Evolutionary conservation across 805 yeast species (phyloP), one percentile per base, ranked within the genome.

Genomic region (Kodamaea sagamina): DNA sequence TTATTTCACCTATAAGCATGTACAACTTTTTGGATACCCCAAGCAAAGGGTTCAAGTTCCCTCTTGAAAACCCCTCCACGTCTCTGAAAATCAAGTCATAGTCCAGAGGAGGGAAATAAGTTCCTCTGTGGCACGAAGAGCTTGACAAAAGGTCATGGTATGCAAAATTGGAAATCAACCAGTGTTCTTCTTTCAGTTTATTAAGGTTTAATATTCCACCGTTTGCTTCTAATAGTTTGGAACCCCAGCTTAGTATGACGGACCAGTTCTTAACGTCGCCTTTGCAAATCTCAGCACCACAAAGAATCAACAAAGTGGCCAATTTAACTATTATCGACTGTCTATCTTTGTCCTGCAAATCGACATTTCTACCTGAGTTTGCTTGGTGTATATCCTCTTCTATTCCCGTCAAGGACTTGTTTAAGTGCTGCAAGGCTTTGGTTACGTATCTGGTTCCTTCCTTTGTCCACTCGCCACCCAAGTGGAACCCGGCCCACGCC

Each of bases 201-300:
- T 74, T 75, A 60, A 68, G 68, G 41, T 66, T 66, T 16, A 81
- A 72, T 18, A 84, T 61, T 0, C 92, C 92, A 10, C 90, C 92
- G 47, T 80, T 74, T 41, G 69, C 59, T 43, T 71, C 67, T 28
- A 87, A 75, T 19, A 86, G 64, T 44, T 76, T 75, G 35, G 87
- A 82, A 1, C 89, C 89, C 73, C 80, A 74, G 32, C 74, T 72
- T 44, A 87, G 66, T 53, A 82, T 78, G 19, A 77, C 70, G 2
- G 84, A 76, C 95, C 95, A 87, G 55, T 81, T 78, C 27, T 73
- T 73, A 26, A 85, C 88, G 59, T 87, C 95, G 6, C 95, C 95
- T 49, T 81, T 76, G 62, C 92, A 86, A 41, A 87, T 84, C 55
- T 86, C 89, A 0, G 87, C 90, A n/a, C 85, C 88, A 50, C 86